Evolutionary conservation across 108 stramenopile genomes (phyloP).

Genomic region (Cyclotella cryptica): DNA sequence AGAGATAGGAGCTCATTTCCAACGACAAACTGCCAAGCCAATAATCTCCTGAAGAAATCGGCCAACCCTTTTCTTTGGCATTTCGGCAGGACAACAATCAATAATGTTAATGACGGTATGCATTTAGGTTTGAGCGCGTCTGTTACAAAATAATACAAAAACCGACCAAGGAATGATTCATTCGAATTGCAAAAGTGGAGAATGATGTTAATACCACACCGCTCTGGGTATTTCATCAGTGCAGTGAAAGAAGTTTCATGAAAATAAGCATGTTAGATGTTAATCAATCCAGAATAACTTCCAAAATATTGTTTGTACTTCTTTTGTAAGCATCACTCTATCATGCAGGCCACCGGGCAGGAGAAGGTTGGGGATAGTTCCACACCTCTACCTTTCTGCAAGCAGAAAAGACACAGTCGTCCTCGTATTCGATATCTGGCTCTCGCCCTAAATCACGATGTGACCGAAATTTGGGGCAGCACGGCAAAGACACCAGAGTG

Average conservation of each 20-base stretch:
- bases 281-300: too few species aligned
- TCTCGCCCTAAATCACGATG: conserved; percentile 49
- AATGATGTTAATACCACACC: too few species aligned
- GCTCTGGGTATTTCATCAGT: too few species aligned
- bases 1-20: conserved; percentile 11
- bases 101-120: not conserved
- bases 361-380: conserved; percentile 17
- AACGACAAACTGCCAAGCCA: not conserved
- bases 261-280: too few species aligned
- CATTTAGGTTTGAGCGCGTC: too few species aligned
- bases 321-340: too few species aligned
- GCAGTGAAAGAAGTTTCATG: too few species aligned
- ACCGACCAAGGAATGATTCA: too few species aligned
- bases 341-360: not conserved
- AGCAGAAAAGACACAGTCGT: conserved; percentile 62
- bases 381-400: conserved; percentile 59
- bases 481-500: conserved; percentile 56
- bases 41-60: not conserved
- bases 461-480: conserved; percentile 56
- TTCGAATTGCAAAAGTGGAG: too few species aligned
- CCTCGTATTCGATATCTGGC: conserved; percentile 57
- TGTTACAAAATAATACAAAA: too few species aligned
- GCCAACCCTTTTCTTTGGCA: conserved; percentile 20
- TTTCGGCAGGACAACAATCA: not conserved
- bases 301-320: too few species aligned